A percentile compares a stretch with the other conserved stretches of the same genome.
Conservation (phyloP, 805 yeast species). For the Citeromyces matritensis region DNA sequence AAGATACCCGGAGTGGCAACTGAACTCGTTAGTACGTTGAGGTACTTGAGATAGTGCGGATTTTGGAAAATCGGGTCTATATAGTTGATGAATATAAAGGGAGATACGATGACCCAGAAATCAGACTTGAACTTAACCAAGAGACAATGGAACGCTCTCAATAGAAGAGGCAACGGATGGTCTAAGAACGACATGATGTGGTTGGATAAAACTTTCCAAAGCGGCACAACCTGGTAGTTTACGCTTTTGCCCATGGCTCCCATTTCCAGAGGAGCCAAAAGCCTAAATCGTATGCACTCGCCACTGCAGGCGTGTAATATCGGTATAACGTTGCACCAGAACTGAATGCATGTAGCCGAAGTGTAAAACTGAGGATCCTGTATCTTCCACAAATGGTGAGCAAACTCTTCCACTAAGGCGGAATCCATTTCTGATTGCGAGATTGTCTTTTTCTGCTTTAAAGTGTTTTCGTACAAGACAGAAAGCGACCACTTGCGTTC, state of each 20-base stretch:
- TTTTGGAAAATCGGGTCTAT: constrained; percentile 46
- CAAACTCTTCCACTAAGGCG: constrained; percentile 39
- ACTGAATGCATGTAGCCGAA: constrained; percentile 20
- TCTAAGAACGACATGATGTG: constrained; percentile 35
- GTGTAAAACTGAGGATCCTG: constrained; percentile 37
- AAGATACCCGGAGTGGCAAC: constrained; percentile 6
- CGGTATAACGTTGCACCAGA: constrained; percentile 29
- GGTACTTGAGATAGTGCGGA: constrained; percentile 24
- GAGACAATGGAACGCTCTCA: constrained; percentile 33
- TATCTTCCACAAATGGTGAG: constrained; percentile 29
- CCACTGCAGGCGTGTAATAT: constrained; percentile 19
- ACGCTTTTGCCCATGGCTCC: constrained; percentile 8
- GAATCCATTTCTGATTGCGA: constrained; percentile 11
- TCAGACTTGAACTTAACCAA: constrained; percentile 22
- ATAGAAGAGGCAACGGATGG: constrained; percentile 33
- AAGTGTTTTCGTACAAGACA: constrained; percentile 10
- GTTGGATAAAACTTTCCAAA: constrained; percentile 26
- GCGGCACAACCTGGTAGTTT: constrained; percentile 17
- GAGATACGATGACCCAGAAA: constrained; percentile 43
- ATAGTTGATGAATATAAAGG: constrained; percentile 37
- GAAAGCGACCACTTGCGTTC: constrained; percentile 34
- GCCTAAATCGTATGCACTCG: constrained; percentile 15
- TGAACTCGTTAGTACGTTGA: constrained; percentile 12
- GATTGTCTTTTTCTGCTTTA: constrained; percentile 4
- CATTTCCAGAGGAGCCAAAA: constrained; percentile 11